Percentiles rank a stretch among this genome's conserved stretches.
These are phyloP conservation scores for Pythium phragmiticola DNA, from an alignment of 352 stramenopile species.

Conservation along the genomic window DNA sequence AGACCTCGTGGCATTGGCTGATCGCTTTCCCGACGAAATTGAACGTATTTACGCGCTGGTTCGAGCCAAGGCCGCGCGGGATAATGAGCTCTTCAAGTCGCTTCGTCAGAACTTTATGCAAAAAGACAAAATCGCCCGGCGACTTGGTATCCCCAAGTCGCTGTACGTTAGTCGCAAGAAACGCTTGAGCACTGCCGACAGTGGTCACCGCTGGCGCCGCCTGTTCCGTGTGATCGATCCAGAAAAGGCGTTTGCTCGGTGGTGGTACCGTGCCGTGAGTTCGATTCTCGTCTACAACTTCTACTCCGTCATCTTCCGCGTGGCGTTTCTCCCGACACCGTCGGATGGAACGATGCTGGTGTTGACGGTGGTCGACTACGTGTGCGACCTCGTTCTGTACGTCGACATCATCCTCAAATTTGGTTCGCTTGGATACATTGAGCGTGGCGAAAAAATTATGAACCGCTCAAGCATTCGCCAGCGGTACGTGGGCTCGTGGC, in stretches of 20 bases:
- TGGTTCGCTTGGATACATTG: constrained; percentile 20
- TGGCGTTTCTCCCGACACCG: constrained; percentile 27
- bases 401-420: constrained; percentile 28
- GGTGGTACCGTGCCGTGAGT: constrained; percentile 57
- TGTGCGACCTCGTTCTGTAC: constrained; percentile 27
- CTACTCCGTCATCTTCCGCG: constrained; percentile 34
- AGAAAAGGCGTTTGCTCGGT: constrained; percentile 39
- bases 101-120: constrained; percentile 44
- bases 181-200: neutral
- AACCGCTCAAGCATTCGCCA: constrained; percentile 20
- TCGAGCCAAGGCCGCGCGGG: constrained; percentile 3
- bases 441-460: constrained; percentile 30
- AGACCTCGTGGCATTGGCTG: constrained; percentile 37
- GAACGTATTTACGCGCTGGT: constrained; percentile 14
- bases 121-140: constrained; percentile 43
- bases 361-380: constrained; percentile 25
- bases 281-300: constrained; percentile 44
- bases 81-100: constrained; percentile 27
- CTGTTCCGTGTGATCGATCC: constrained; percentile 38
- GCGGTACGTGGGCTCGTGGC: constrained; percentile 24
- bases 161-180: constrained; percentile 46
- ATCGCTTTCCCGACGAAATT: constrained; percentile 42
- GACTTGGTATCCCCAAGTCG: constrained; percentile 43
- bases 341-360: neutral
- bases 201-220: neutral